Base-by-base conservation (phyloP, 2,329 filamentous ascomycete species). In the Hymenoscyphus scutula region DNA sequence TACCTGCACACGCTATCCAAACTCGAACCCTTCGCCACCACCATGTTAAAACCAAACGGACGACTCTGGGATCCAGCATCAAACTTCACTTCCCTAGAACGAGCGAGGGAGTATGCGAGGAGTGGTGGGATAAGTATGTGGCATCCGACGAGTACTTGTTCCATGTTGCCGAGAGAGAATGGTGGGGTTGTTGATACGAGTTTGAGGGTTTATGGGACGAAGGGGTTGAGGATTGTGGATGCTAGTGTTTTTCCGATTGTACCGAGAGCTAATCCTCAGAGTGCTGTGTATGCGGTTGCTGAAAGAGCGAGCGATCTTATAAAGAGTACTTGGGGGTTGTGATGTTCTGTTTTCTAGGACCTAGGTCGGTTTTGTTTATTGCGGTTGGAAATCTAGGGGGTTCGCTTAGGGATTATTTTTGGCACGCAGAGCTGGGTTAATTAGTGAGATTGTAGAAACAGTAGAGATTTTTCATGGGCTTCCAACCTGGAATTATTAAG, bases 71-170 rank as follows among this genome's bases (percentile, higher is more conserved):
- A 30, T 11, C 51, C 51, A 27, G 23, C 19, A 13, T 53, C 51
- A 15, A 53, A 53, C 51, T 29, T 53, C 51, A 53, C 23, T 15
- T 19, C 27, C 27, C 15, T 53, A 15, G 51, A 53, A 15, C 13
- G 19, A 27, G 51, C 27, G 3, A 53, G 29, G 51, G 51, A 25
- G 29, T 30, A 53, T 27, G 51, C 17, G 6, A 53, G n/a, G n/a
- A 25, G 13, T 5, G 13, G 27, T 2, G 23, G 51, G 2, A 53
- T 53, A 17, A 19, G 17, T 6, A 53, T 53, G 51, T 53, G 51
- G 51, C 56, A 58, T 79, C 77, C 64, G 77, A 80, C 69, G 74
- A 77, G 65, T 5, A 60, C 65, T 3, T 62, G 57, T 38, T 32
- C 65, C 13, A 67, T 62, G 64, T 55, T 62, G 23, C 62, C 65